Base-by-base conservation (phyloP, 345 rosid genomes). In the Geranium rotundifolium region DNA sequence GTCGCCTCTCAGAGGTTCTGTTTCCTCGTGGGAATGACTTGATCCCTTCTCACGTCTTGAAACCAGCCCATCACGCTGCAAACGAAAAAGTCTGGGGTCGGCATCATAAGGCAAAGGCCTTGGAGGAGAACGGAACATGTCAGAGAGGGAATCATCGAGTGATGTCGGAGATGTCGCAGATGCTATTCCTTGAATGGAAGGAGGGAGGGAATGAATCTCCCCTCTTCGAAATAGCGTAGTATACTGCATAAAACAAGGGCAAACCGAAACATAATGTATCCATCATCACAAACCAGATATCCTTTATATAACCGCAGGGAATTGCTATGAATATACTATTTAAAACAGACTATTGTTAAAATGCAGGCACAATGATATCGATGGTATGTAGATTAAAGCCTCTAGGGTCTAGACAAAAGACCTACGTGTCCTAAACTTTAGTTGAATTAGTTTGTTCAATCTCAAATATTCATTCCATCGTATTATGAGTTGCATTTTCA, bases 91-190 rank as follows among this genome's bases (percentile, higher is more conserved):
- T 79, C 89, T 79, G 49, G 91, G 85, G 71, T 88, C 92, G 17
- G 78, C 77, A 68, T 90, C 97, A 72, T 90, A 93, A 78, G 99
- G 99, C 76, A 92, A 65, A 41, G 98, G 96, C 77, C 93, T 82
- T 57, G 98, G 98, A 70, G 96, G 89, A 77, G 98, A 85, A 49
- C 79, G 88, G 65, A 75, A 87, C 71, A 84, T 89, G 71, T 85
- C 95, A 67, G 96, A 81, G 23, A 92, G 84, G 73, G 93, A 85
- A 84, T 84, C 84, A 70, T 85, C 96, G 46, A 75, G 84, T 4
- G 95, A 84, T 20, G 80, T 71, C 61, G 89, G 61, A 57, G 96
- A 72, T 63, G 85, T 76, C 62, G 82, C 72, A 23, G 98, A 80
- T 64, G 87, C 76, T 41, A 84, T 69, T 70, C 91, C 91, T 73